Percentiles rank a stretch among this genome's conserved stretches.
phyloP scores from a whole-genome alignment of 305 asterid species.

The Fraxinus ornus region DNA sequence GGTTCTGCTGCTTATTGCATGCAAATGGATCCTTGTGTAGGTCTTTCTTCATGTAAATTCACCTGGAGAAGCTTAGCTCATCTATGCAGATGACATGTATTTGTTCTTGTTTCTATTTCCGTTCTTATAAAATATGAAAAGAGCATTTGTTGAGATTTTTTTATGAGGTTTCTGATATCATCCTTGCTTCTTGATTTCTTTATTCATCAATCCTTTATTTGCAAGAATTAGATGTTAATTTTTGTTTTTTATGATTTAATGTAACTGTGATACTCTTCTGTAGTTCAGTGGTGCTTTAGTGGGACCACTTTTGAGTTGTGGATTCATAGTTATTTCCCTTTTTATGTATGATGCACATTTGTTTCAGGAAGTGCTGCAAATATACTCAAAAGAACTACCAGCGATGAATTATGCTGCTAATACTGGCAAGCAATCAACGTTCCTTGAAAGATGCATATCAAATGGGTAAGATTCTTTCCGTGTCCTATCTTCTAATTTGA shows the following conservation, averaged over 20 bases:
- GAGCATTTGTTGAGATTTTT: neutral
- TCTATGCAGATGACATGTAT: neutral
- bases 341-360: neutral
- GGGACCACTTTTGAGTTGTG: neutral
- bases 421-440: slow-evolving; percentile 80
- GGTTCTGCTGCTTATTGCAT: neutral
- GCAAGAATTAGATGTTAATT: slow-evolving; percentile 1
- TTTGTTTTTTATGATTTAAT: neutral
- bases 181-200: neutral
- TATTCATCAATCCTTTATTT: neutral
- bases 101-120: neutral
- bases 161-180: neutral
- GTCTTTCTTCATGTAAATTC: neutral
- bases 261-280: neutral
- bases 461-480: slow-evolving; percentile 53
- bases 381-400: slow-evolving; percentile 78
- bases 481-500: slow-evolving; percentile 7
- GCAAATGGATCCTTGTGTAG: neutral
- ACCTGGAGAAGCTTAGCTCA: neutral
- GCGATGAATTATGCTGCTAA: slow-evolving; percentile 90
- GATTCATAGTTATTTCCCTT: neutral
- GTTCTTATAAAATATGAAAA: neutral
- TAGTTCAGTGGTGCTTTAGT: neutral
- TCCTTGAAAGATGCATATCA: slow-evolving; percentile 79
- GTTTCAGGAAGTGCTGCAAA: slow-evolving; percentile 61